A percentile compares a stretch with the other conserved stretches of the same genome.
These are phyloP conservation scores for Phytophthora hybrid DNA, from an alignment of 352 stramenopile species.

Conservation along the genomic window DNA sequence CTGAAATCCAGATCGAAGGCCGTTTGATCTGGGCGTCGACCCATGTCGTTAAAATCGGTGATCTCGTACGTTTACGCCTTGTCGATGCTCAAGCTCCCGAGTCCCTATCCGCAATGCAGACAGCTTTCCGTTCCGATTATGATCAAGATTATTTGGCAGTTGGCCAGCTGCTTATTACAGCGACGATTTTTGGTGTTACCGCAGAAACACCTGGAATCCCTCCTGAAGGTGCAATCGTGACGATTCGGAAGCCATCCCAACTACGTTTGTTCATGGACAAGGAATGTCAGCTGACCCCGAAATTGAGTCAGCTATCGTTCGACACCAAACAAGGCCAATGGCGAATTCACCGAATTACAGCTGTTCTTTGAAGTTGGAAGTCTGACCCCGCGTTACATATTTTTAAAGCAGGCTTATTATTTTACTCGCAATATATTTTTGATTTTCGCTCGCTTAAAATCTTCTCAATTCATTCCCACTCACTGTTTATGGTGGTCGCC, in stretches of 20 bases:
- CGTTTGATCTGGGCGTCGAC: too few species aligned
- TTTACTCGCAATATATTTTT: neutral
- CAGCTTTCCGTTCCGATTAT: neutral
- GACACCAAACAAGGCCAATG: neutral
- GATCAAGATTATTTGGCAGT: neutral
- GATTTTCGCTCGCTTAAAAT: too few species aligned
- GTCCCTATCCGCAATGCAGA: neutral
- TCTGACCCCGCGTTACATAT: neutral
- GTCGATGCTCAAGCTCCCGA: neutral
- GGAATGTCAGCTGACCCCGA: neutral
- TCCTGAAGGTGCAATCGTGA: neutral
- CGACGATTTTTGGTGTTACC: neutral
- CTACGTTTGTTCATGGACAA: neutral
- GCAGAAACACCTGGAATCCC: neutral
- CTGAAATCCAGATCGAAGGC: too few species aligned
- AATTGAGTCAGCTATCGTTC: neutral
- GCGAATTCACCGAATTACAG: neutral
- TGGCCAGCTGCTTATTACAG: neutral
- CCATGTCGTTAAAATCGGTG: neutral
- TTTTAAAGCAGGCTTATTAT: neutral
- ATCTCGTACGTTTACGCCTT: neutral
- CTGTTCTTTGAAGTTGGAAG: neutral
- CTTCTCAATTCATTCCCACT: too few species aligned
- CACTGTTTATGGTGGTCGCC: too few species aligned
- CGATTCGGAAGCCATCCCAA: neutral